Percentiles rank a stretch among this genome's conserved stretches.
Evolutionary conservation across 2,329 filamentous ascomycete species (phyloP).

Genomic region (Rhinocladiella mackenziei): DNA sequence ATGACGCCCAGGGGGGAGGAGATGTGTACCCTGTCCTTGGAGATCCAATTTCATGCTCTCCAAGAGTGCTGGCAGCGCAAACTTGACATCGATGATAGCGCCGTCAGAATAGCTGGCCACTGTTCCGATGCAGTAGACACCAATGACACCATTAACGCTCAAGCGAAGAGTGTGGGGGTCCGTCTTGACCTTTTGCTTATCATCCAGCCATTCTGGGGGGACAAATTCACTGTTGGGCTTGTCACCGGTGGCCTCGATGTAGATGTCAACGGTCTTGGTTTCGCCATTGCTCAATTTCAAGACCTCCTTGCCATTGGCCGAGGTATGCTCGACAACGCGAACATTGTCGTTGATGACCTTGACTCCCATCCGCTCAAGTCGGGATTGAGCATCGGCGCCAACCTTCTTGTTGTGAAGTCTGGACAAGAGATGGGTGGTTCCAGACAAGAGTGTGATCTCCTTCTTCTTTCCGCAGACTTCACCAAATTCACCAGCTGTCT

Average conservation of each 20-base stretch:
- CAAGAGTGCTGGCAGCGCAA: conserved; percentile 23
- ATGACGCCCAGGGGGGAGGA: background rate
- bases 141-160: conserved; percentile 25
- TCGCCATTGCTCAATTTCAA: conserved; percentile 47
- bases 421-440: conserved; percentile 39
- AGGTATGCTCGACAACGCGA: conserved; percentile 33
- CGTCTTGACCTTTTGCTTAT: conserved; percentile 48
- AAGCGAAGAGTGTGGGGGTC: conserved; percentile 35
- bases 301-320: conserved; percentile 38
- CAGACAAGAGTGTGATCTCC: conserved; percentile 46
- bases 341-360: conserved; percentile 41
- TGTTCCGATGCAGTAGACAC: conserved; percentile 28
- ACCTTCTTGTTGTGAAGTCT: conserved; percentile 38
- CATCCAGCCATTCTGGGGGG: conserved; percentile 45
- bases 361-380: conserved; percentile 48
- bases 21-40: conserved; percentile 25
- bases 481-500: conserved; percentile 48
- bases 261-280: conserved; percentile 48
- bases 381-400: conserved; percentile 42
- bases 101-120: conserved; percentile 31
- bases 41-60: conserved; percentile 29
- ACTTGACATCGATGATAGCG: conserved; percentile 25
- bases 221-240: conserved; percentile 52
- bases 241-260: conserved; percentile 51
- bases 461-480: conserved; percentile 36